Base-by-base conservation (phyloP, 495 filamentous ascomycete species). In the Neurospora terricola region DNA sequence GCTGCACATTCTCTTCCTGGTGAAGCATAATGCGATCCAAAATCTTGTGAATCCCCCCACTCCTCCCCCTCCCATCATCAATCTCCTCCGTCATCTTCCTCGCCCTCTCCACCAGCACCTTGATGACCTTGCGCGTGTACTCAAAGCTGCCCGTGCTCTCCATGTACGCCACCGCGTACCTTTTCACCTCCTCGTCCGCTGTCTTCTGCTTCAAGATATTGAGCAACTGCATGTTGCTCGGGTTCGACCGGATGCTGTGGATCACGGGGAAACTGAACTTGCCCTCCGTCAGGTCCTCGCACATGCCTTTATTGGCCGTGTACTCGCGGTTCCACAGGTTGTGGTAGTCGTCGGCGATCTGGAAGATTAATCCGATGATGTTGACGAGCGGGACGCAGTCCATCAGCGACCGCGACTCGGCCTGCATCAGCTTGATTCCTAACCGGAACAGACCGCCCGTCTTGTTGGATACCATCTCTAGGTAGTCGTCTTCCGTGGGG, bases 191-290 rank as follows among this genome's bases (percentile, higher is more conserved):
- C 27, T 92, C 90, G 76, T 97, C 91, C 37, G 83, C 87, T 0
- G 95, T 93, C 81, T 92, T 93, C 80, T 98, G 96, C 82, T 92
- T 92, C 27, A 99, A 84, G 66, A 98, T 98, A 76, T 96, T 97
- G 74, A 97, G 84, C 66, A 99, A 86, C 79, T 95, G 92, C 38
- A 91, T 87, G 78, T 97, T 94, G 10, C 82, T 82, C 5, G 93
- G 92, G 79, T 94, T 88, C 39, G 90, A 84, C 75, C 94, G 92
- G 75, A 99, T 96, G 80, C 91, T 91, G 82, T 99, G 95, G 73
- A 99, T 98, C 76, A 99, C 92, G 7, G 95, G 95, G 79, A 97
- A 98, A 36, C 91, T 94, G 84, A 98, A 99, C 87, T 99, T 99
- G 54, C 96, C 96, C 84, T 99, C 96, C 1, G 95, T 98, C 74